Evolutionary conservation across 495 filamentous ascomycete genomes (phyloP), one percentile per base, ranked within the genome.

Genomic region (Neurospora tetraspora): DNA sequence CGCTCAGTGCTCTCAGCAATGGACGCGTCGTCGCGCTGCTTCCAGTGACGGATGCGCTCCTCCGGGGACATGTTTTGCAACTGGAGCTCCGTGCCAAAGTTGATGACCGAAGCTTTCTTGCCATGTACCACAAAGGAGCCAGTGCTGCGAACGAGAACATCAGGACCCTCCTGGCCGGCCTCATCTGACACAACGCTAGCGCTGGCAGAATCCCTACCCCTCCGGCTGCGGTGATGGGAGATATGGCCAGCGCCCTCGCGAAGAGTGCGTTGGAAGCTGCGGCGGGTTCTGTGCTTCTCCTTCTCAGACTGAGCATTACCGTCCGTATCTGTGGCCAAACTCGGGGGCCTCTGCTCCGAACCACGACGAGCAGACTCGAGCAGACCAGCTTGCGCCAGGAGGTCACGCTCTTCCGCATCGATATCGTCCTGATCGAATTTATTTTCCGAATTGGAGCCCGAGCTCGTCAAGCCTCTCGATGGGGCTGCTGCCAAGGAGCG

Each of bases 51-150:
- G 70, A 94, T 82, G 20, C 91, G 89, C 75, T 96, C 93, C 74
- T 96, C 94, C 1, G 90, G 85, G 4, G 91, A 88, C 82, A 96
- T 91, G 76, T 87, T 90, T 77, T 96, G 90, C 87, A 96, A 91
- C 77, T 96, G 90, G 86, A 96, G 92, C 75, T 98, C 96, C 43
- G 89, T 91, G 9, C 94, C 94, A 80, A 99, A 97, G 37, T 93
- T 97, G 73, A 99, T 91, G 69, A 99, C 91, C 0, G 93, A 97
- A 3, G 96, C 96, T 80, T 99, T 98, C 84, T 99, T 99, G 71
- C 96, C 96, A 78, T 99, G 96, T 5, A 99, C 91, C 6, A 93
- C 97, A 79, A 99, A 98, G 75, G 92, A 96, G 12, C 93, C 93
- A 12, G 91, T 88, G 36, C 91, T 91, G 20, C 96, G 88, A 16